Base-by-base conservation (phyloP, 2,329 filamentous ascomycete genomes). In the Nemania serpens region DNA sequence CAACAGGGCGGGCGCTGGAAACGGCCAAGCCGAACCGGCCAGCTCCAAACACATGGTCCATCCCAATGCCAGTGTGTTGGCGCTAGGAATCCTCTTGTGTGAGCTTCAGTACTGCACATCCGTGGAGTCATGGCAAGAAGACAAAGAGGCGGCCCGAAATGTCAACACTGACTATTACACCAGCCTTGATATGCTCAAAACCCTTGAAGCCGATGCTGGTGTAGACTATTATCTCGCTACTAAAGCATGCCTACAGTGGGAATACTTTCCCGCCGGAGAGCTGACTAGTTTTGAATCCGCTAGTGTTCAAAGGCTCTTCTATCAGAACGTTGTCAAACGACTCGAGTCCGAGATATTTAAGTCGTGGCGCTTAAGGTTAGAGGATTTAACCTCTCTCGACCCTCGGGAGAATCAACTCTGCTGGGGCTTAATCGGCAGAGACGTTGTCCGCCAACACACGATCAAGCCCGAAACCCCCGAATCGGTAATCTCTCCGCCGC, bases 71-170 rank as follows among this genome's bases (percentile, higher is more conserved):
- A 58, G 55, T 39, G 55, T 58, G 3, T n/a, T 50, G 20, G 39
- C 22, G 1, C 55, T 58, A 12, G 55, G 55, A 1, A 58, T 58
- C 15, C 55, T 58, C 7, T 11, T 58, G 47, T 58, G 55, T 25
- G 55, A 58, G 25, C 55, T 58, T 51, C 55, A 58, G 13, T 58
- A 51, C 12, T 58, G 55, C 37, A 51, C 55, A 37, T 37, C 55
- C 5, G 55, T 58, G 15, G 55, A 58, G 46, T 15, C 10, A 15
- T 20, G 17, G 55, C 25, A 33, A 29, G 43, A 58, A n/a, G 55
- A 51, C 33, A 2, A 22, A n/a, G 7, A 46, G 12, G 17, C 33
- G 9, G 15, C 55, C 47, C 18, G 25, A 13, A 58, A 58, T 10
- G 47, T 58, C 9, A 58, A 58, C 9, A 33, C 25, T 3, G 46